Conservation (phyloP, 768 basidiomycete species). For the Boletus edulis region DNA sequence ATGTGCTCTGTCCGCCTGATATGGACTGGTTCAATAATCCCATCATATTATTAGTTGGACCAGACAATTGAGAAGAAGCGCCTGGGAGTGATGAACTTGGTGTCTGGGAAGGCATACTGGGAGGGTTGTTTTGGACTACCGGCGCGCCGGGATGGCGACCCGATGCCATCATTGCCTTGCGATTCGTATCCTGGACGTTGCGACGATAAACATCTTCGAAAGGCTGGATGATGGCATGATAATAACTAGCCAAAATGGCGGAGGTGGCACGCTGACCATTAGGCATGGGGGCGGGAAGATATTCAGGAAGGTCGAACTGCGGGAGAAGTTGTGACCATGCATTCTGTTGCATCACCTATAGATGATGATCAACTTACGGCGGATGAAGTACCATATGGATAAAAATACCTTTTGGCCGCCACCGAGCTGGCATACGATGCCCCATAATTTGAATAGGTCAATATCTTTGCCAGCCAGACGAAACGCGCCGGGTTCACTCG, state of each 20-base stretch:
- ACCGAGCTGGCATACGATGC: slow-evolving; percentile 55
- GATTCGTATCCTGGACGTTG: slow-evolving; percentile 58
- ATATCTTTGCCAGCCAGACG: slow-evolving; percentile 72
- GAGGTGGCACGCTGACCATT: slow-evolving; percentile 50
- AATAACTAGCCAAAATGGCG: slow-evolving; percentile 54
- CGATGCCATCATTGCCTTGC: slow-evolving; percentile 46
- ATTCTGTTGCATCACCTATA: slow-evolving; percentile 49
- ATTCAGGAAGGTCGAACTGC: slow-evolving; percentile 62
- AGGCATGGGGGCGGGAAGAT: slow-evolving; percentile 44
- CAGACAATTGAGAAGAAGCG: slow-evolving; percentile 19
- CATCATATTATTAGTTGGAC: slow-evolving; percentile 23
- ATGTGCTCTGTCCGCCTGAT: slow-evolving; percentile 16
- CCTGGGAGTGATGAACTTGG: slow-evolving; percentile 10
- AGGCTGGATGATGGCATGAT: slow-evolving; percentile 59
- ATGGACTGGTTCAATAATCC: slow-evolving; percentile 25
- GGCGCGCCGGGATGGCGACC: slow-evolving; percentile 31
- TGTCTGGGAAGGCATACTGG: slow-evolving; percentile 17
- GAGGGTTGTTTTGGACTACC: slow-evolving; percentile 11
- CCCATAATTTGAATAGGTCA: slow-evolving; percentile 75
- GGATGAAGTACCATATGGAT: slow-evolving; percentile 12
- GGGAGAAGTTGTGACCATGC: slow-evolving; percentile 54
- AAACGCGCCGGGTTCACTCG: slow-evolving; percentile 59
- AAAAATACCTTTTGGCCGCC: slow-evolving; percentile 58
- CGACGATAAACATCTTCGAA: slow-evolving; percentile 72
- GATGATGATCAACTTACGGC: slow-evolving; percentile 10